Evolutionary conservation across 2,329 filamentous ascomycete species (phyloP).

Genomic region (Cyphellophora attinorum): DNA sequence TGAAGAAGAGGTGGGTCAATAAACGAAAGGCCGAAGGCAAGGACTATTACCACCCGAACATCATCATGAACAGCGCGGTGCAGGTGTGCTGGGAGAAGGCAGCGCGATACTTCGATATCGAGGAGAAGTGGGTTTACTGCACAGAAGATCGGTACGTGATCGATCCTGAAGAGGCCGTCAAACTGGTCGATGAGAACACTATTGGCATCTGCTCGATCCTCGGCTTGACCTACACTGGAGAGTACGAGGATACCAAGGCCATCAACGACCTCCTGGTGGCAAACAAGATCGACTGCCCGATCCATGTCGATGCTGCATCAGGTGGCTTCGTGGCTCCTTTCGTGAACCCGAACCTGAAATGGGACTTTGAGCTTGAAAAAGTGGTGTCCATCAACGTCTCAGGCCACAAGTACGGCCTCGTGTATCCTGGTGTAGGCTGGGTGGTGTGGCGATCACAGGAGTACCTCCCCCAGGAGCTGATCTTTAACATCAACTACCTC

Average conservation of each 20-base stretch:
- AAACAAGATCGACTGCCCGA: constrained; percentile 67
- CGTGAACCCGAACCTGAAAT: constrained; percentile 69
- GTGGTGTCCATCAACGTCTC: constrained; percentile 92
- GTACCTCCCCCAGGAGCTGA: constrained; percentile 78
- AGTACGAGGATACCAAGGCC: constrained; percentile 88
- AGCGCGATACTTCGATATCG: constrained; percentile 80
- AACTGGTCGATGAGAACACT: constrained; percentile 57
- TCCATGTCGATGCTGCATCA: constrained; percentile 87
- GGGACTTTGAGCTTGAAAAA: constrained; percentile 85
- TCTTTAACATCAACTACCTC: constrained; percentile 99
- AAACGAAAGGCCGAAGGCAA: constrained; percentile 75
- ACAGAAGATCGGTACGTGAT: constrained; percentile 53
- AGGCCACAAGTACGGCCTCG: constrained; percentile 72
- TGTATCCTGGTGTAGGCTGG: constrained; percentile 93
- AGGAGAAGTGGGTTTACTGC: constrained; percentile 69
- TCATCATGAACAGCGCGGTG: constrained; percentile 91
- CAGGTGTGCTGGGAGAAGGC: constrained; percentile 98
- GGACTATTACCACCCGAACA: constrained; percentile 70
- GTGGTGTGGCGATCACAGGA: constrained; percentile 78
- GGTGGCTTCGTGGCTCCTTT: constrained; percentile 93
- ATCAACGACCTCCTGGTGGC: constrained; percentile 80
- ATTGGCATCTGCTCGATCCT: constrained; percentile 91
- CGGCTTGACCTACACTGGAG: constrained; percentile 88
- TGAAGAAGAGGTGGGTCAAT: constrained; percentile 94
- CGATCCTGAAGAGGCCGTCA: constrained; percentile 52